These are phyloP conservation scores for Rosa rugosa DNA, from an alignment of 306 rosid genomes.

Conservation along the genomic window DNA sequence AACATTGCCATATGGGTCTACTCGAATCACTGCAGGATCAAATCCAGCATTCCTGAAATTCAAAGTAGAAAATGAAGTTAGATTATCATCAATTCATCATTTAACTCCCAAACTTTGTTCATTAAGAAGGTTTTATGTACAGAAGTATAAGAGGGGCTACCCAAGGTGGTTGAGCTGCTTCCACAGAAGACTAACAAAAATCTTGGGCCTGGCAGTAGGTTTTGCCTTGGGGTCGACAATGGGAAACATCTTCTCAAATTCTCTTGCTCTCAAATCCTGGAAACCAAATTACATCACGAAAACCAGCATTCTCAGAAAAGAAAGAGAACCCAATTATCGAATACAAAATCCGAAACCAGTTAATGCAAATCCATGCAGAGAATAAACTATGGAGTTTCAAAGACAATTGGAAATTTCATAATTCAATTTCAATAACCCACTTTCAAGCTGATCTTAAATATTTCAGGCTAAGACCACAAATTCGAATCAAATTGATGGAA, in stretches of 20 bases:
- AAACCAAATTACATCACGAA: background rate
- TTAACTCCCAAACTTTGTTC: conserved; percentile 4
- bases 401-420: background rate
- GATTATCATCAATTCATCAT: background rate
- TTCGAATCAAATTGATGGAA: background rate
- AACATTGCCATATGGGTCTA: conserved; percentile 83
- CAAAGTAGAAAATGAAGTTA: background rate
- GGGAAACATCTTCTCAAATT: conserved; percentile 69
- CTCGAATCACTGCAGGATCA: conserved; percentile 88
- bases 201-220: conserved; percentile 69
- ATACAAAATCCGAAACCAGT: background rate
- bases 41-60: conserved; percentile 91
- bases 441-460: background rate
- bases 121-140: background rate
- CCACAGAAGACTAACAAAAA: conserved; percentile 79
- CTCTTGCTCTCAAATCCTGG: conserved; percentile 53
- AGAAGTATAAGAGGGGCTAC: conserved; percentile 41
- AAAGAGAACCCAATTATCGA: background rate
- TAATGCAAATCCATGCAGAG: background rate
- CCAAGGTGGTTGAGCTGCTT: conserved; percentile 94
- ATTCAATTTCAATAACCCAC: background rate
- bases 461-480: background rate
- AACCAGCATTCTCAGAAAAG: background rate
- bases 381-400: background rate
- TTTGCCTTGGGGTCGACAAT: conserved; percentile 72